These are phyloP conservation scores for Zanthoxylum bungeanum DNA, from an alignment of 345 rosid genomes.

Conservation along the genomic window DNA sequence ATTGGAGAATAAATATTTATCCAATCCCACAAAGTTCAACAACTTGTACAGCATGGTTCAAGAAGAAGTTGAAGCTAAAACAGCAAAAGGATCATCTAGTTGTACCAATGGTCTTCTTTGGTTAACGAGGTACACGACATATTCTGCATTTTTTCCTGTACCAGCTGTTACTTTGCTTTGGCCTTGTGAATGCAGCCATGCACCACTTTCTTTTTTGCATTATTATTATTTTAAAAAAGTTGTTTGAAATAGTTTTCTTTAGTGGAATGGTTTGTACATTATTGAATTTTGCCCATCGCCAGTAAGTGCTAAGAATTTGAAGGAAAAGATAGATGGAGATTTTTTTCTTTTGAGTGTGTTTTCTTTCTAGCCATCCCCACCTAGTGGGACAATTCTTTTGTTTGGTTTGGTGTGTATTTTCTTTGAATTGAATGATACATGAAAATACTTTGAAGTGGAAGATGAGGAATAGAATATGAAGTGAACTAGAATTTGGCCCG, in stretches of 20 bases:
- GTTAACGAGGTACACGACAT: constrained; percentile 66
- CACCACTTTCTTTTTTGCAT: not conserved
- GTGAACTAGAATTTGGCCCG: not conserved
- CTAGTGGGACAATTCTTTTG: too few species aligned
- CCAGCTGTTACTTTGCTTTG: not conserved
- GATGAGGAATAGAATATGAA: not conserved
- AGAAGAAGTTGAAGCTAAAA: constrained; percentile 76
- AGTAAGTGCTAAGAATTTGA: not conserved
- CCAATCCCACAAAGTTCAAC: constrained; percentile 61
- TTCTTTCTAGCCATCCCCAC: too few species aligned
- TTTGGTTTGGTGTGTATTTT: too few species aligned
- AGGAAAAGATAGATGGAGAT: not conserved
- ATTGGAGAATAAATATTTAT: constrained; percentile 70
- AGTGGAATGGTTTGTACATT: not conserved
- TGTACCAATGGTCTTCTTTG: constrained; percentile 97
- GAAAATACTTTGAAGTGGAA: not conserved
- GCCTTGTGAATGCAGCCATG: not conserved
- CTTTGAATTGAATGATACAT: not conserved
- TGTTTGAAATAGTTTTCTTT: not conserved
- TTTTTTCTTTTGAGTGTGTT: not conserved
- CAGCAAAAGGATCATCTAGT: constrained; percentile 81
- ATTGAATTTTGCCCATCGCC: not conserved
- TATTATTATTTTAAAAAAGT: not conserved
- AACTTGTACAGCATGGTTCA: constrained; percentile 70
- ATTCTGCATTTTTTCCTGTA: not conserved